Evolutionary conservation across 2,329 filamentous ascomycete species (phyloP).

Genomic region (Cladophialophora psammophila): DNA sequence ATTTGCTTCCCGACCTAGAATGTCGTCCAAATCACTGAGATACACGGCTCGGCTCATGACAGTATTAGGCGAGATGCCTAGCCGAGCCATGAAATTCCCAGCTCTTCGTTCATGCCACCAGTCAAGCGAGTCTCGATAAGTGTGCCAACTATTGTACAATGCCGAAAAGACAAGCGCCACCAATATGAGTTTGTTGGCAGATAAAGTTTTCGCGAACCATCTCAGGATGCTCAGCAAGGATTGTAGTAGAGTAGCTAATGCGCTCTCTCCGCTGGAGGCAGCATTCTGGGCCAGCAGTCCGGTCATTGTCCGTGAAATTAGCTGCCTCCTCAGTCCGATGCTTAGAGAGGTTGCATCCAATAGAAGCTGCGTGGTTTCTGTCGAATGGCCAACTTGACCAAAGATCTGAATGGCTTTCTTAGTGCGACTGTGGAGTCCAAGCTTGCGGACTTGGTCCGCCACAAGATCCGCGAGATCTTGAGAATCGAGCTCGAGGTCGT

Average conservation of each 20-base stretch:
- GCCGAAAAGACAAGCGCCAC: conserved; percentile 72
- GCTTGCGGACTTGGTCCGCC: conserved; percentile 56
- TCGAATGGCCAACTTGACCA: conserved; percentile 56
- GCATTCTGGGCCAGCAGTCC: conserved; percentile 76
- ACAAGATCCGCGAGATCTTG: conserved; percentile 59
- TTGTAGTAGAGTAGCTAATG: conserved; percentile 77
- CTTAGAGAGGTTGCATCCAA: conserved; percentile 54
- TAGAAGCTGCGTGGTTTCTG: conserved; percentile 57
- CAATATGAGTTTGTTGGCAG: conserved; percentile 77
- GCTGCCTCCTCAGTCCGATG: conserved; percentile 57
- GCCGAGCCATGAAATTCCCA: conserved; percentile 76
- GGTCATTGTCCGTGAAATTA: conserved; percentile 62
- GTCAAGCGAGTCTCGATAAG: conserved; percentile 72
- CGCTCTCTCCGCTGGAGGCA: conserved; percentile 76
- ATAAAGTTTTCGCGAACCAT: conserved; percentile 71
- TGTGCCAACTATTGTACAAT: conserved; percentile 76
- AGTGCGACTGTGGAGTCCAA: conserved; percentile 56
- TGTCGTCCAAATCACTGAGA: conserved; percentile 76
- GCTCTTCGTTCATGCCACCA: conserved; percentile 91
- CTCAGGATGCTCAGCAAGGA: conserved; percentile 73
- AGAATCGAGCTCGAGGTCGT: conserved; percentile 65
- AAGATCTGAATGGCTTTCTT: conserved; percentile 59
- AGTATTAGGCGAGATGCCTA: conserved; percentile 80
- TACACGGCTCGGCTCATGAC: conserved; percentile 89
- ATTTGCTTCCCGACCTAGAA: conserved; percentile 44